phyloP scores from a whole-genome alignment of 2,329 filamentous ascomycete species.

The Fusarium brachygibbosum region DNA sequence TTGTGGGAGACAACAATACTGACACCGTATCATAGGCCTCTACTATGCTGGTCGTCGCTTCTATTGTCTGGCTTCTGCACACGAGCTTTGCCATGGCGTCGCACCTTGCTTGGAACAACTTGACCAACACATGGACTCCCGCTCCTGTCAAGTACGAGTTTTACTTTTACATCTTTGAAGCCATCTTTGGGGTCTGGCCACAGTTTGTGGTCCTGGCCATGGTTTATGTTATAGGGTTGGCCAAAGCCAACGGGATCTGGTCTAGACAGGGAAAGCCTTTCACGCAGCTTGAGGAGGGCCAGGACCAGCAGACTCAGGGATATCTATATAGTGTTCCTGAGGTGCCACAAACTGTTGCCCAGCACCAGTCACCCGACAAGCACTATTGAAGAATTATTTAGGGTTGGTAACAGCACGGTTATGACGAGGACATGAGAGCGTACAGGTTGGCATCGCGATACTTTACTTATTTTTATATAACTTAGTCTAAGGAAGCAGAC shows the following conservation, averaged over 20 bases:
- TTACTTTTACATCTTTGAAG: conserved; percentile 41
- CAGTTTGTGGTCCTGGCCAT: conserved; percentile 47
- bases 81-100: conserved; percentile 45
- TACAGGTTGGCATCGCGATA: no score
- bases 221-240: conserved; percentile 48
- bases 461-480: no score
- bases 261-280: conserved; percentile 39
- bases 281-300: conserved; percentile 19
- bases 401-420: no score
- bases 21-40: conserved; percentile 30
- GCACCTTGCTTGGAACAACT: conserved; percentile 18
- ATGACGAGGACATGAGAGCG: no score
- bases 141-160: neutral
- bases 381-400: neutral
- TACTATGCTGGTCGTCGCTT: conserved; percentile 43
- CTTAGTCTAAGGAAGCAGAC: no score
- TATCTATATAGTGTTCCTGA: neutral
- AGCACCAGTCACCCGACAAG: neutral
- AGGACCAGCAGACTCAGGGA: conserved; percentile 18
- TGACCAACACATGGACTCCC: neutral
- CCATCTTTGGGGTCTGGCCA: conserved; percentile 46
- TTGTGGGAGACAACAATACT: neutral
- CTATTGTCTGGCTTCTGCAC: conserved; percentile 47
- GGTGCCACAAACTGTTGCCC: neutral
- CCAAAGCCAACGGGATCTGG: conserved; percentile 49